A percentile compares a stretch with the other conserved stretches of the same genome.
Conservation (phyloP, 192 early-diverging fungal species). For the Coemansia sp. region DNA sequence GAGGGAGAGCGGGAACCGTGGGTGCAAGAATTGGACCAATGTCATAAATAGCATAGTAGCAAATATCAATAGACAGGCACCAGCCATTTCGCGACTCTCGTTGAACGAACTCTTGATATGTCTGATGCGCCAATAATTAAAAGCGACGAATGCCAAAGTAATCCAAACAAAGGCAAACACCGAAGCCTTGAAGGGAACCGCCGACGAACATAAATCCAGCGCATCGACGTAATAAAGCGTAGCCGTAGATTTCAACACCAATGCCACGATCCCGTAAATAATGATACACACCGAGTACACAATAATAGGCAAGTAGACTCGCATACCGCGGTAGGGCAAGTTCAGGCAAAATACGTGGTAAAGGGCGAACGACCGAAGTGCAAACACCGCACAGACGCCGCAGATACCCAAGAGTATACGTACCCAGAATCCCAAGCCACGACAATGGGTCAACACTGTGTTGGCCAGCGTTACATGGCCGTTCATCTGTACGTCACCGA, state of each 20-base stretch:
- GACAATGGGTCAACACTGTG: conserved; percentile 23
- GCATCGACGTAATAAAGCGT: conserved; percentile 30
- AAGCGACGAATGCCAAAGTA: conserved; percentile 24
- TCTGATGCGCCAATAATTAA: conserved; percentile 43
- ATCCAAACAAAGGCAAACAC: conserved; percentile 43
- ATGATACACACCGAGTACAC: conserved; percentile 15
- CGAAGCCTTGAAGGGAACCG: conserved; percentile 29
- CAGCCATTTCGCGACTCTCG: conserved; percentile 40
- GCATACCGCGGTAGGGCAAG: background rate
- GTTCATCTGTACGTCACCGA: conserved; percentile 55
- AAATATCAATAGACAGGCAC: conserved; percentile 21
- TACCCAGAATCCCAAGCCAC: conserved; percentile 50
- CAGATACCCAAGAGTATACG: conserved; percentile 36
- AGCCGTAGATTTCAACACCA: conserved; percentile 6
- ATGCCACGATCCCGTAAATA: conserved; percentile 37
- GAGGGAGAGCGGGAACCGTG: conserved; percentile 23
- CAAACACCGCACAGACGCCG: conserved; percentile 33
- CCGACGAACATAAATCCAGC: conserved; percentile 37
- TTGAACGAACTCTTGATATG: conserved; percentile 55
- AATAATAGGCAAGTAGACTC: background rate
- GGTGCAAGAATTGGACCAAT: background rate
- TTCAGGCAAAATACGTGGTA: background rate
- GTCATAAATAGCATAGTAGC: background rate
- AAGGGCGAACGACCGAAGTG: conserved; percentile 3
- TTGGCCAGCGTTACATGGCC: conserved; percentile 40